Evolutionary conservation across 176 grass and related monocot genomes (phyloP).

Genomic region (Oryza australiensis): DNA sequence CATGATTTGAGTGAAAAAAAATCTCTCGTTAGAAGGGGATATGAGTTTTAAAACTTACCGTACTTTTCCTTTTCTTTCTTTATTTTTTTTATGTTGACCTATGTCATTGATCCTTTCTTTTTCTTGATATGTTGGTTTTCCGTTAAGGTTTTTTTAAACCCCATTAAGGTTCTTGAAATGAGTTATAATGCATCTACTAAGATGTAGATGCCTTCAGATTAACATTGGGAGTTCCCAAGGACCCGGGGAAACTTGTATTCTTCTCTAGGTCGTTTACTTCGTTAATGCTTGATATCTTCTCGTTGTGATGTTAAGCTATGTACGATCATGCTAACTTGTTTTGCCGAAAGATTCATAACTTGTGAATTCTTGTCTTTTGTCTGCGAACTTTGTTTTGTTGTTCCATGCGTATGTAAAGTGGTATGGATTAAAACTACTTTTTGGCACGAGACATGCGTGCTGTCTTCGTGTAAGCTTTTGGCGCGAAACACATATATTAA

Average conservation of each 20-base stretch:
- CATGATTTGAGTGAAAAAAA: background rate
- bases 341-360: background rate
- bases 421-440: background rate
- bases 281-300: background rate
- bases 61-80: background rate
- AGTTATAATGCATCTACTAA: too few relatives aligned
- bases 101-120: too few relatives aligned
- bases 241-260: background rate
- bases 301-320: background rate
- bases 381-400: background rate
- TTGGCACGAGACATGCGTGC: background rate
- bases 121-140: too few relatives aligned
- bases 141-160: too few relatives aligned
- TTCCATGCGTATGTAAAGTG: background rate
- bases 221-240: background rate
- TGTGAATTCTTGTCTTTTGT: background rate
- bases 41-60: too few relatives aligned
- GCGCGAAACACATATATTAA: background rate
- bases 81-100: background rate
- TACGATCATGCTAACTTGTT: background rate
- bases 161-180: too few relatives aligned
- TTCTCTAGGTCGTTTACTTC: background rate
- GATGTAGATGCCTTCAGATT: too few relatives aligned
- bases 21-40: background rate
- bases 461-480: background rate